Evolutionary conservation across 2,329 filamentous ascomycete species (phyloP).

Genomic region (Colletotrichum tropicicola): DNA sequence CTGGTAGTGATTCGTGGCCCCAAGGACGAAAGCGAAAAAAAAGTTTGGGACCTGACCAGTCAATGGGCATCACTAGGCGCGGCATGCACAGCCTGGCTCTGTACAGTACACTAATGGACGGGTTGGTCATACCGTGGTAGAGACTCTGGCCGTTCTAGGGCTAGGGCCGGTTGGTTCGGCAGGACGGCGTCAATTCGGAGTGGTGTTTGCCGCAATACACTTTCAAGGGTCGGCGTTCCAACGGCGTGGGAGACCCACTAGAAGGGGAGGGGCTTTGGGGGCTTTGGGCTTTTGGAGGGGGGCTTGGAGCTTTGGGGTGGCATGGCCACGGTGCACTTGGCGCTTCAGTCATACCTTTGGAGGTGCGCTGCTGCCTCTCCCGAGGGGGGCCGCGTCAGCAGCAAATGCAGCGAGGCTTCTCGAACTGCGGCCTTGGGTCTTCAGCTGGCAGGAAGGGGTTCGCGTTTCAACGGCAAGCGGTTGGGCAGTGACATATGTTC

Average conservation of each 20-base stretch:
- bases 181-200: constrained; percentile 14
- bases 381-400: constrained; percentile 24
- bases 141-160: constrained; percentile 6
- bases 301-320: not conserved
- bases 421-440: not conserved
- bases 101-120: constrained; percentile 6
- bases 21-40: constrained; percentile 4
- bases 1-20: constrained; percentile 13
- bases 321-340: not conserved
- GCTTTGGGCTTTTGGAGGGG: constrained; percentile 1
- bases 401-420: constrained; percentile 14
- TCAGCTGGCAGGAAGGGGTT: not conserved
- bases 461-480: too few relatives aligned
- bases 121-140: not conserved
- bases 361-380: constrained; percentile 24
- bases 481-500: not conserved
- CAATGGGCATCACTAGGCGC: constrained; percentile 1
- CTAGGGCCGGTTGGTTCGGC: constrained; percentile 14
- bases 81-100: constrained; percentile 16
- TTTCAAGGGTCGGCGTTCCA: constrained; percentile 21
- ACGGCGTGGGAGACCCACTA: constrained; percentile 19
- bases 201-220: not conserved
- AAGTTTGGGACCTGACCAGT: constrained; percentile 1
- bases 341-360: constrained; percentile 6
- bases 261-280: not conserved